Percentiles rank a stretch among this genome's conserved stretches.
Evolutionary conservation across 164 flowering plant genomes (phyloP).

Genomic region (Malania oleifera): DNA sequence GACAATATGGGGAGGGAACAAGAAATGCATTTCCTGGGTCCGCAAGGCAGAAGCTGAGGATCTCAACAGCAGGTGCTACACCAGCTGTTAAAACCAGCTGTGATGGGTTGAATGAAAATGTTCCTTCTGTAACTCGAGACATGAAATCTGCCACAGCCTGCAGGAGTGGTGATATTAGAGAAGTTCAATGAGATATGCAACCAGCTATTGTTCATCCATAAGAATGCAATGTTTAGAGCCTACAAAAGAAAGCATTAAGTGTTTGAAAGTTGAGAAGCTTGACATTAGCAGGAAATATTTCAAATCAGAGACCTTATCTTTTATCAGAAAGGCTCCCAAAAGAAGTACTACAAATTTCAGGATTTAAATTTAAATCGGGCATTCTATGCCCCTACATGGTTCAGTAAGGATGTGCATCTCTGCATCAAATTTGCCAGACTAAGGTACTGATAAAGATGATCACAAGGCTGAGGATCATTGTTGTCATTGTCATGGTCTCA

Average conservation of each 20-base stretch:
- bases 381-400: too few species aligned
- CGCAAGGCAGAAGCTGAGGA: slow-evolving; percentile 84
- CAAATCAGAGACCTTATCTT: not conserved
- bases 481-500: too few species aligned
- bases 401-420: too few species aligned
- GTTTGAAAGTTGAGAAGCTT: too few species aligned
- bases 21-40: slow-evolving; percentile 96
- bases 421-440: too few species aligned
- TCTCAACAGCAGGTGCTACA: slow-evolving; percentile 81
- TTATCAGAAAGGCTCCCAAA: not conserved
- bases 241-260: not conserved
- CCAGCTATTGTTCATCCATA: not conserved
- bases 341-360: not conserved
- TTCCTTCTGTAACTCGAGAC: slow-evolving; percentile 49
- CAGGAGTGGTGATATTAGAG: slow-evolving; percentile 1
- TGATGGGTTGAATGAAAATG: slow-evolving; percentile 60
- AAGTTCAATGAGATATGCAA: not conserved
- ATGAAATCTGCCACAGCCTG: slow-evolving; percentile 91
- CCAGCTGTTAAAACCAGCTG: slow-evolving; percentile 79
- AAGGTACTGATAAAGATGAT: too few species aligned
- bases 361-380: not conserved
- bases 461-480: too few species aligned
- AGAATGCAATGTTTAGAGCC: not conserved
- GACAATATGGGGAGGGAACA: slow-evolving; percentile 89
- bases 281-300: too few species aligned